Percentiles rank a stretch among this genome's conserved stretches.
Conservation (phyloP, 2,329 filamentous ascomycete species). For the Sporothrix mexicana region DNA sequence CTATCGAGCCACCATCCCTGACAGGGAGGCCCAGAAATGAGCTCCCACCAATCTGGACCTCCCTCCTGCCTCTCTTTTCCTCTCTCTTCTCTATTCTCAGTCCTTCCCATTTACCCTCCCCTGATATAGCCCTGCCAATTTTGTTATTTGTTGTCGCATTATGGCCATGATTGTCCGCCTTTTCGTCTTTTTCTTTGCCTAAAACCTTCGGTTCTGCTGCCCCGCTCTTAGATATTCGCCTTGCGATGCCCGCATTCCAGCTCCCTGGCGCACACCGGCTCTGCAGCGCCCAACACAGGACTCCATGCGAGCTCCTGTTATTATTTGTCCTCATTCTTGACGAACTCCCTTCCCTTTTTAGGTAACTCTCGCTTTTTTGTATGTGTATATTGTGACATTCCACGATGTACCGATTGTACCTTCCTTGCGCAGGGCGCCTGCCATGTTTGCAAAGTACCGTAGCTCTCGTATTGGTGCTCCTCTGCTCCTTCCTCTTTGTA, state of each 20-base stretch:
- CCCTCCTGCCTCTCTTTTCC: background rate
- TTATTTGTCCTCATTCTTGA: constrained; percentile 33
- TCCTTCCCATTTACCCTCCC: background rate
- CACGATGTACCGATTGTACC: constrained; percentile 25
- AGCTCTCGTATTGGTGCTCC: background rate
- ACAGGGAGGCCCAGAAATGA: constrained; percentile 28
- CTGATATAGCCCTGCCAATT: constrained; percentile 4
- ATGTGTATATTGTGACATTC: background rate
- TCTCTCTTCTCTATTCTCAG: background rate
- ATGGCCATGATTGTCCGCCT: background rate
- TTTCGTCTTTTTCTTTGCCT: background rate
- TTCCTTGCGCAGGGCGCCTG: constrained; percentile 23
- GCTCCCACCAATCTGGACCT: background rate
- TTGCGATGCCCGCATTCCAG: constrained; percentile 30
- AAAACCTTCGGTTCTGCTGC: background rate
- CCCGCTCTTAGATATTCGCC: constrained; percentile 6
- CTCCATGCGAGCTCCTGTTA: background rate
- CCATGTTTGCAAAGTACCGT: constrained; percentile 14
- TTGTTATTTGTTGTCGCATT: constrained; percentile 7
- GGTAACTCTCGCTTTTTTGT: background rate
- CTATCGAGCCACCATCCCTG: constrained; percentile 26
- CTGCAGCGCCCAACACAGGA: background rate
- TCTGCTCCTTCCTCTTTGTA: background rate
- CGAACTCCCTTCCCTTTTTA: constrained; percentile 28
- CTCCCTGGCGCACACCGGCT: constrained; percentile 13